phyloP scores from a whole-genome alignment of 345 rosid genomes.

The Mallotus nudiflorus region DNA sequence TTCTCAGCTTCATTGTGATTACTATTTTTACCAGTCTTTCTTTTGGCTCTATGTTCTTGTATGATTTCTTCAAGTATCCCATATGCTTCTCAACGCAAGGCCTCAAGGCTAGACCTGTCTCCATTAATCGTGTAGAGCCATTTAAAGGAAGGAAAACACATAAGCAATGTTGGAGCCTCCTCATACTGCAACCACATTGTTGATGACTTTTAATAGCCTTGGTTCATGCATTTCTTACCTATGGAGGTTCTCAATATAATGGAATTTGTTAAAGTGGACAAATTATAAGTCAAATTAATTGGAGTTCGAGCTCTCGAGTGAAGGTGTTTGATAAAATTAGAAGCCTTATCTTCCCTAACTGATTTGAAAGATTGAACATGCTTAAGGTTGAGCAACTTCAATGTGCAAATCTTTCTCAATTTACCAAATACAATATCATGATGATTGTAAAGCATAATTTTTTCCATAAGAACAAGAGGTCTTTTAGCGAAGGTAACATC shows the following conservation, averaged over 20 bases:
- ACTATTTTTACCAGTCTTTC: not conserved
- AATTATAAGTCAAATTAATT: constrained; percentile 4
- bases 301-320: constrained; percentile 18
- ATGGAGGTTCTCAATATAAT: constrained; percentile 28
- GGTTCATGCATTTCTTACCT: constrained; percentile 17
- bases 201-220: constrained; percentile 10
- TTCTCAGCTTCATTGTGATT: not conserved
- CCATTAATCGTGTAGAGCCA: not conserved
- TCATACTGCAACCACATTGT: not conserved
- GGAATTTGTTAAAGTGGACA: constrained; percentile 9
- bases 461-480: not conserved
- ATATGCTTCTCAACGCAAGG: constrained; percentile 3
- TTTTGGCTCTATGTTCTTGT: constrained; percentile 24
- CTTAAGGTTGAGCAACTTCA: not conserved
- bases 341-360: constrained; percentile 26
- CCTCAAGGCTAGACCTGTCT: not conserved
- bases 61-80: constrained; percentile 28
- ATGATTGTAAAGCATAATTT: not conserved
- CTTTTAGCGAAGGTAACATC: not conserved
- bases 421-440: not conserved
- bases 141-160: constrained; percentile 2
- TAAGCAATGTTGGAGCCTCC: constrained; percentile 27
- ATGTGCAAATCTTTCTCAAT: not conserved
- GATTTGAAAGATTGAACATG: not conserved
- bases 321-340: constrained; percentile 3